Evolutionary conservation across 768 basidiomycete species (phyloP).

Genomic region (Russula lepida): DNA sequence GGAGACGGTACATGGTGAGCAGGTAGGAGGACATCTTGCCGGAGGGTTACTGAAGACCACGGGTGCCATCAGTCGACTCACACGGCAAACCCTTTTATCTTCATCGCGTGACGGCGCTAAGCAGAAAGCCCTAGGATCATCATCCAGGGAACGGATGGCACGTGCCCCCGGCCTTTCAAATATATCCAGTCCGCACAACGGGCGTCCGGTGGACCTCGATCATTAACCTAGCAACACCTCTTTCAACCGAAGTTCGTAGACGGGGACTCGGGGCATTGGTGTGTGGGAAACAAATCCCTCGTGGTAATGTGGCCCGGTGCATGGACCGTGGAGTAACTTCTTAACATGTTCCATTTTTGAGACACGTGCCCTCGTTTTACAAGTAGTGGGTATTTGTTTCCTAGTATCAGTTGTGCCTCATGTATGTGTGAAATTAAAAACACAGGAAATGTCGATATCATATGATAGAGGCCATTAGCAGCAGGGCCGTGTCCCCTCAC

Average conservation of each 20-base stretch:
- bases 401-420: background rate
- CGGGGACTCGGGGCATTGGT: too few species aligned
- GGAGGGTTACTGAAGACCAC: background rate
- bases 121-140: background rate
- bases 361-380: background rate
- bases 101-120: background rate
- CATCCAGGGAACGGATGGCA: too few species aligned
- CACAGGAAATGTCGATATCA: background rate
- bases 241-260: too few species aligned
- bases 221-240: too few species aligned
- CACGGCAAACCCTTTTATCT: background rate
- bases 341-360: background rate
- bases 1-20: background rate
- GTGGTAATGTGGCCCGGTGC: background rate
- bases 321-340: background rate
- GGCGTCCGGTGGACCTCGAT: too few species aligned
- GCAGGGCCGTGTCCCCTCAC: background rate
- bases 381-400: background rate
- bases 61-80: background rate
- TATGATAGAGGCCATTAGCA: background rate
- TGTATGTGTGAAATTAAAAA: background rate
- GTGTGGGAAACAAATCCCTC: too few species aligned
- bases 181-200: too few species aligned
- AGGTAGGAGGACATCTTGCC: background rate
- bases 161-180: too few species aligned